Conservation (phyloP, 2,329 filamentous ascomycete species). For the Talaromyces atroroseus region DNA sequence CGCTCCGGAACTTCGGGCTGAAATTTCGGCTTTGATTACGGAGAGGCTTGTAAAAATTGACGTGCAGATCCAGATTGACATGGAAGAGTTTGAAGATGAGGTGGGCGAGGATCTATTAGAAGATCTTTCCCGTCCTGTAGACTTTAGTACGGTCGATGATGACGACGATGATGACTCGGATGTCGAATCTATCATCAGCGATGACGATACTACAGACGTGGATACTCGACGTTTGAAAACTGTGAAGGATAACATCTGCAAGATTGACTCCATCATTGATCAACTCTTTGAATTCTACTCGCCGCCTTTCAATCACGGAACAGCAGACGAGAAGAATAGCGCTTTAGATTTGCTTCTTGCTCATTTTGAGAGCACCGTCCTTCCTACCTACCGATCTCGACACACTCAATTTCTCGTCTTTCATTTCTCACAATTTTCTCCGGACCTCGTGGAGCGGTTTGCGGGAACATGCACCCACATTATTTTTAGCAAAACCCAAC, state of each 20-base stretch:
- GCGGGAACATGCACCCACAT: conserved; percentile 70
- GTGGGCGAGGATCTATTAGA: conserved; percentile 63
- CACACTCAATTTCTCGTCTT: conserved; percentile 96
- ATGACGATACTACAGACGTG: conserved; percentile 49
- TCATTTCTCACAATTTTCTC: conserved; percentile 82
- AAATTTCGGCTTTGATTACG: conserved; percentile 76
- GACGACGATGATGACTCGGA: conserved; percentile 58
- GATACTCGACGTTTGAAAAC: conserved; percentile 53
- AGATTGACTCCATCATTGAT: conserved; percentile 86
- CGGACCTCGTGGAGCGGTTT: conserved; percentile 74
- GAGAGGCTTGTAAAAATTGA: conserved; percentile 89
- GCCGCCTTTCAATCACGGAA: conserved; percentile 63
- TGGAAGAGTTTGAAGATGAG: conserved; percentile 90
- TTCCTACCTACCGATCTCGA: conserved; percentile 84
- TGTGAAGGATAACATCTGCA: conserved; percentile 77
- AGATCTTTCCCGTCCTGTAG: conserved; percentile 40
- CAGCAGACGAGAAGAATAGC: conserved; percentile 62
- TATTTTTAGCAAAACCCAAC: conserved; percentile 63
- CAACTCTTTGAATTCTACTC: conserved; percentile 80
- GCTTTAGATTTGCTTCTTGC: conserved; percentile 73
- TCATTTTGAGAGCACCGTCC: conserved; percentile 80
- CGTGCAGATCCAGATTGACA: conserved; percentile 86
- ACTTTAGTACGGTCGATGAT: conserved; percentile 25
- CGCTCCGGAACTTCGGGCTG: conserved; percentile 68
- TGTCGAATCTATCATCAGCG: conserved; percentile 55